Evolutionary conservation across 2,329 filamentous ascomycete species (phyloP).

Genomic region (Ustulina deusta): DNA sequence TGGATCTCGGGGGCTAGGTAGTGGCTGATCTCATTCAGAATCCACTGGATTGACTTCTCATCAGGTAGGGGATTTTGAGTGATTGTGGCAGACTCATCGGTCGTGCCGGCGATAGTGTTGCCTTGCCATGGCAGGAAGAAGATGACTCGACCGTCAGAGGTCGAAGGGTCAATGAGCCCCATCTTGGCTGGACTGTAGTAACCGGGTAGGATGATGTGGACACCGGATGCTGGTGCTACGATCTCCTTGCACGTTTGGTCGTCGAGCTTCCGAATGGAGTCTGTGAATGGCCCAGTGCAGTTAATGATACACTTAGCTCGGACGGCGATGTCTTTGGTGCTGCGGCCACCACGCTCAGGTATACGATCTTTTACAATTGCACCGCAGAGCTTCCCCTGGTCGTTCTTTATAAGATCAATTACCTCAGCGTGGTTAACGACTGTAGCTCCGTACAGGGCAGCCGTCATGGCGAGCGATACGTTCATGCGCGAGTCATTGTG

Average conservation of each 20-base stretch:
- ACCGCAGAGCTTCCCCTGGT: conserved; percentile 77
- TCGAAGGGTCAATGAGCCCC: conserved; percentile 87
- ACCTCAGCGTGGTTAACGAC: conserved; percentile 88
- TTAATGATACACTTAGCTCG: conserved; percentile 87
- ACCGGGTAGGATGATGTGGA: conserved; percentile 87
- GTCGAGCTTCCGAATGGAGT: conserved; percentile 87
- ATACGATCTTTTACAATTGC: conserved; percentile 79
- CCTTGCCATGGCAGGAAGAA: conserved; percentile 96
- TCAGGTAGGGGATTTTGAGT: conserved; percentile 79
- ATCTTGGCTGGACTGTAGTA: conserved; percentile 89
- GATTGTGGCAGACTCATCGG: conserved; percentile 81
- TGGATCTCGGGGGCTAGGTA: conserved; percentile 88
- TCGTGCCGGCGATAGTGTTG: conserved; percentile 91
- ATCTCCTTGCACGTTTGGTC: conserved; percentile 79
- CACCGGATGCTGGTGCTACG: conserved; percentile 85
- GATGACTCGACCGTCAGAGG: conserved; percentile 89
- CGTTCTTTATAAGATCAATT: conserved; percentile 79
- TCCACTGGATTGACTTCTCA: conserved; percentile 89
- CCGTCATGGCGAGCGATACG: conserved; percentile 87
- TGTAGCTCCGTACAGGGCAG: conserved; percentile 86
- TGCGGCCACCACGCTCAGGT: conserved; percentile 72
- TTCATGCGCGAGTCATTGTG: conserved; percentile 96
- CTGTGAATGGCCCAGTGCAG: conserved; percentile 88
- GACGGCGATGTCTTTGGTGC: conserved; percentile 73
- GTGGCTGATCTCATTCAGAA: conserved; percentile 82